Evolutionary conservation across 495 filamentous ascomycete species (phyloP).

Genomic region (Amphirosellinia nigrospora): DNA sequence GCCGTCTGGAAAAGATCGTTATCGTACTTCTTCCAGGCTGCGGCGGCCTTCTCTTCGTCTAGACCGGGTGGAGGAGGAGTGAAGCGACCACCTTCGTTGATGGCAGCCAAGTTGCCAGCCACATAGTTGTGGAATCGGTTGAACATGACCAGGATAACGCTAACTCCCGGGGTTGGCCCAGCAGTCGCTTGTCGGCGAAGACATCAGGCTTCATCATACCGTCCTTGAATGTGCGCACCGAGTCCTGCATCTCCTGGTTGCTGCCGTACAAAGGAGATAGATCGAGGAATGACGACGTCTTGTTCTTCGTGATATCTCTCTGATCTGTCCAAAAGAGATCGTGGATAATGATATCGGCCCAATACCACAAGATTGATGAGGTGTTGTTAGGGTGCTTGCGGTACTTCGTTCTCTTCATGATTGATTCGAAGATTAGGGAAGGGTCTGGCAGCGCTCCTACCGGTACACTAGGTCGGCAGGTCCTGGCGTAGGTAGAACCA

Average conservation of each 20-base stretch:
- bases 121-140: constrained; percentile 81
- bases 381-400: constrained; percentile 69
- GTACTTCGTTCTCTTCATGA: constrained; percentile 56
- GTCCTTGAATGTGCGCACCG: constrained; percentile 77
- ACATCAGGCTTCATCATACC: constrained; percentile 85
- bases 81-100: constrained; percentile 78
- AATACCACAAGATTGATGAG: constrained; percentile 87
- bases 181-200: constrained; percentile 76
- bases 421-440: constrained; percentile 75
- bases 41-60: constrained; percentile 55
- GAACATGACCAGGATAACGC: constrained; percentile 73
- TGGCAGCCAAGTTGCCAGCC: constrained; percentile 62
- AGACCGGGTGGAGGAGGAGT: constrained; percentile 55
- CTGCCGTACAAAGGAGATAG: constrained; percentile 86
- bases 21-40: constrained; percentile 71
- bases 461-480: constrained; percentile 51
- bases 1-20: constrained; percentile 84
- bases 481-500: constrained; percentile 70
- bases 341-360: constrained; percentile 90
- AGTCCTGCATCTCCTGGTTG: constrained; percentile 74
- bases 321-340: constrained; percentile 52
- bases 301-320: constrained; percentile 59
- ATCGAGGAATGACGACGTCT: constrained; percentile 86
- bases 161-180: constrained; percentile 88
- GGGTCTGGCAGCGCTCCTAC: constrained; percentile 76